Base-by-base conservation (phyloP, 2,329 filamentous ascomycete species). In the Sporothrix curviconia region DNA sequence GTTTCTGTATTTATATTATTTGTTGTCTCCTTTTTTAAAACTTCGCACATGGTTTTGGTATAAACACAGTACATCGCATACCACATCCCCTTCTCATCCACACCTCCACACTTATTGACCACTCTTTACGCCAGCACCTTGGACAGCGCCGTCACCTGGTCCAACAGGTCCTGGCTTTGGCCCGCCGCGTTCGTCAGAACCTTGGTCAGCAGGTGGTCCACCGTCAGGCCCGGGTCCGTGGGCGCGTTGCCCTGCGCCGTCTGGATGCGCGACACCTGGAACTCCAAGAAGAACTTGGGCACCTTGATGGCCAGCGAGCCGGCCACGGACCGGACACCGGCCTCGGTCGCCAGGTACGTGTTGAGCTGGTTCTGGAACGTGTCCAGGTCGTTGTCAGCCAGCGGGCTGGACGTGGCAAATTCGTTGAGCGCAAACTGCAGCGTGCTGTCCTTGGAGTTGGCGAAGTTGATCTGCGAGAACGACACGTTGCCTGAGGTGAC, bases 281-380 rank as follows among this genome's bases (percentile, higher is more conserved):
- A 79, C 59, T 76, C 70, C 42, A 84, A 66, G 67, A 84, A 84
- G 76, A 85, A 85, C 69, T 84, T 84, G 60, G 82, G 82, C 5
- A 80, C 78, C 69, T 84, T 84, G 69, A 84, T 78, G 2, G 73
- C 77, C 17, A 84, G 69, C 56, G 65, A 74, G 2, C 81, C 81
- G 9, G 74, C 77, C 7, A 76, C 75, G 22, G 76, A 79, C 19
- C 81, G 72, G 50, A 85, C 71, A 1, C 79, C 82, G 1, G 78
- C 80, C 68, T 84, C 82, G 4, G 82, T 84, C 0, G 82, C 81
- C 3, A 79, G 69, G 64, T 85, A 84, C 9, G 77, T 76, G 65
- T 83, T 76, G 43, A 83, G 73, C 60, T 74, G 66, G 64, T 81
- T 71, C 66, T 82, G 72, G 70, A 84, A 83, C 19, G 69, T 68